Evolutionary conservation across 768 basidiomycete genomes (phyloP), one percentile per base, ranked within the genome.

Genomic region (Dentipellis fragilis): DNA sequence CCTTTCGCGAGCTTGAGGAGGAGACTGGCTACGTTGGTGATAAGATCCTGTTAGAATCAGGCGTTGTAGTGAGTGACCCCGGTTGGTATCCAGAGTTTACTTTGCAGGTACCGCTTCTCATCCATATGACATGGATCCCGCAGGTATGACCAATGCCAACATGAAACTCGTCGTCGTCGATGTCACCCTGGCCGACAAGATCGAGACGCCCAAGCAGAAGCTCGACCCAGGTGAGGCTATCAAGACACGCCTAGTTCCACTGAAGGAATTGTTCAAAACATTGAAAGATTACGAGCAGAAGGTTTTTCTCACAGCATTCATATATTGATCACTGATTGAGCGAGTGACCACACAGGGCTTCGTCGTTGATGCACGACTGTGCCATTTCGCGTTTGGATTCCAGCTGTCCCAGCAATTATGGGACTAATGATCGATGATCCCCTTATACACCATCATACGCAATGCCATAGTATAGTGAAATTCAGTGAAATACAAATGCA

Each of bases 131-230:
- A 10, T 14, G 14, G 14, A 14, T 3, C 19, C 52, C 22, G 52
- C 29, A 89, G 93, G 94, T 10, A 93, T 98, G 93, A 87, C 90
- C 17, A 92, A 84, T 46, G 89, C 94, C 11, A 95, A 89, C 65
- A 94, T 94, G 90, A 85, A 89, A 63, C 79, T 96, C 19, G 83
- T 91, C 49, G 75, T 85, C 16, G 73, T 94, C 29, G 76, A 78
- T 57, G 86, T 92, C 46, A 67, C 73, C 36, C 73, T 97, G 54
- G 73, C 79, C n/a, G 81, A 80, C 58, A 68, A 78, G 62, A 71
- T 95, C 59, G 79, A 85, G 58, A 75, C 74, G 14, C 92, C 92
- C 0, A 71, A 77, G 10, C 83, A 89, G 54, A 80, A 87, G 55
- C 83, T 93, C 1, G 92, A 95, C 16, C 72, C 75, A n/a, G 93